Conservation (phyloP, 2,329 filamentous ascomycete species). For the Elsinoe fawcettii region DNA sequence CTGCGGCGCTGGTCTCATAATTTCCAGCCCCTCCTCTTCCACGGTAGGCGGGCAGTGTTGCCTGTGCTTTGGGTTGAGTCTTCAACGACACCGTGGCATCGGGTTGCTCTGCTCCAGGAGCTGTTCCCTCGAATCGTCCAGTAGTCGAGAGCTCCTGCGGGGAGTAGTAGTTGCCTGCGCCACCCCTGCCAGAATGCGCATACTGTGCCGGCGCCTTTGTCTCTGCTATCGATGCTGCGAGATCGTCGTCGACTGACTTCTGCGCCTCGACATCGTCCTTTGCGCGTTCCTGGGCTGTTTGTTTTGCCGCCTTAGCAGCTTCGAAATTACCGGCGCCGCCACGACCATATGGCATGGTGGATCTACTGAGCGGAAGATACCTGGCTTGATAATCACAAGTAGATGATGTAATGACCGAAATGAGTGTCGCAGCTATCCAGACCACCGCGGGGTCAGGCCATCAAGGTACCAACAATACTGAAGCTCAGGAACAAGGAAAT, state of each 20-base stretch:
- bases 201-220: conserved; percentile 27
- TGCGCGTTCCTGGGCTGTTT: conserved; percentile 21
- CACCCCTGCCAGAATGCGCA: conserved; percentile 39
- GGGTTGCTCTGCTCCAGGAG: conserved; percentile 15
- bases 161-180: conserved; percentile 41
- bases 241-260: conserved; percentile 11
- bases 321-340: conserved; percentile 41
- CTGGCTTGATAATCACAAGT: no score
- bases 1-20: conserved; percentile 32
- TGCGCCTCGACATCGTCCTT: conserved; percentile 35
- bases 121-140: conserved; percentile 31
- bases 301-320: conserved; percentile 20
- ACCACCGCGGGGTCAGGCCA: neutral
- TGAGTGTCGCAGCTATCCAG: neutral
- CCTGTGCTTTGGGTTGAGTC: neutral
- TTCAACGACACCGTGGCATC: neutral
- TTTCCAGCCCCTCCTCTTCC: conserved; percentile 44
- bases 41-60: conserved; percentile 2
- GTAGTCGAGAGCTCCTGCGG: conserved; percentile 33
- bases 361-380: neutral
- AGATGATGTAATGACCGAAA: neutral
- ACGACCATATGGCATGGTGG: conserved; percentile 27
- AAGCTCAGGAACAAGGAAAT: conserved; percentile 1
- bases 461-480: conserved; percentile 1
- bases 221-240: conserved; percentile 20